Evolutionary conservation across 169 alveolate species (phyloP).

Genomic region (Theileria sp.): DNA sequence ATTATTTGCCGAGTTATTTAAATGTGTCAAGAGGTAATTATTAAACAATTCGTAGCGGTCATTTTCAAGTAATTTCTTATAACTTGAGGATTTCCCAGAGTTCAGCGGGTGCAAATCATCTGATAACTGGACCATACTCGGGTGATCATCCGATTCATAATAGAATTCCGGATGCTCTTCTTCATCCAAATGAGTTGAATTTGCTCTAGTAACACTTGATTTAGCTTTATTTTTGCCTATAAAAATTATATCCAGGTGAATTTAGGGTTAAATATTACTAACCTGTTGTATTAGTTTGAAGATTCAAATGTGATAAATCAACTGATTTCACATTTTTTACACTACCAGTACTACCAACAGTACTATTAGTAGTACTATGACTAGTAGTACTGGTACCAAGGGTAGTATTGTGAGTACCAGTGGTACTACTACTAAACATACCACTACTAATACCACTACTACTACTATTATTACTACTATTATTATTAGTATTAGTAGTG

Average conservation of each 20-base stretch:
- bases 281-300: background rate
- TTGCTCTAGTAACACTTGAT: background rate
- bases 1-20: constrained; percentile 50
- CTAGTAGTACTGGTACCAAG: background rate
- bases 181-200: background rate
- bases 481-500: background rate
- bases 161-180: constrained; percentile 4
- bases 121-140: constrained; percentile 45
- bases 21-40: constrained; percentile 51
- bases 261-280: background rate
- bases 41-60: constrained; percentile 55
- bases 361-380: background rate
- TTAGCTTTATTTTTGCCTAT: background rate
- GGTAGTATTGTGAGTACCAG: background rate
- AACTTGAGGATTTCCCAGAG: constrained; percentile 18
- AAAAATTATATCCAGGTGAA: background rate
- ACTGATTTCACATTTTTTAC: background rate
- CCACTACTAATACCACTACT: background rate
- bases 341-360: background rate
- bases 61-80: constrained; percentile 31
- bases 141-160: constrained; percentile 14
- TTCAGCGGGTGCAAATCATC: constrained; percentile 40
- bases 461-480: background rate
- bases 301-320: constrained; percentile 14
- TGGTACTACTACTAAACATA: background rate